phyloP scores from a whole-genome alignment of 1,284 basidiomycete species.

The Malassezia japonica region DNA sequence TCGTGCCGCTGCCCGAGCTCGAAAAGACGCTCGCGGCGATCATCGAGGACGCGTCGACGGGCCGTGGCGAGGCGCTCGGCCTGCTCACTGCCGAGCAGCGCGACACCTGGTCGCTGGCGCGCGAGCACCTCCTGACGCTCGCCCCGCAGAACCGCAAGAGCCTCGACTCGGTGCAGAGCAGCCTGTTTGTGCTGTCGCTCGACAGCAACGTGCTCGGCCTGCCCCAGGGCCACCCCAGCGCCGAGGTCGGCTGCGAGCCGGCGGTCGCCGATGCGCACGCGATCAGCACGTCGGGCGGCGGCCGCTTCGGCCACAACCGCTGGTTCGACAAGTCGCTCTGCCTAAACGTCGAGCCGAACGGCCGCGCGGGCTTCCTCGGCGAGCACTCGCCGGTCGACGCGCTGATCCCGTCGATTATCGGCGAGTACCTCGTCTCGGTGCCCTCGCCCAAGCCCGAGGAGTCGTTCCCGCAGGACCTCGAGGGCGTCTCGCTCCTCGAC shows the following conservation, averaged over 20 bases:
- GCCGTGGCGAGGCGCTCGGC: conserved; percentile 57
- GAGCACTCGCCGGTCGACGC: conserved; percentile 91
- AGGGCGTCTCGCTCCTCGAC: conserved; percentile 22
- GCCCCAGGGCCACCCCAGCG: conserved; percentile 46
- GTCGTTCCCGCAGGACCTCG: conserved; percentile 20
- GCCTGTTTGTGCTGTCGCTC: conserved; percentile 64
- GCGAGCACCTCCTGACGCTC: conserved; percentile 61
- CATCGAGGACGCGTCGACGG: conserved; percentile 60
- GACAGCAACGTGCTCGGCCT: conserved; percentile 51
- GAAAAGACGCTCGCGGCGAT: conserved; percentile 61
- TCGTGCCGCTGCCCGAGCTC: conserved; percentile 56
- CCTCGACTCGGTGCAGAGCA: conserved; percentile 60
- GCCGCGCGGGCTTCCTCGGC: conserved; percentile 74
- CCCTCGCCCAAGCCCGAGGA: conserved; percentile 27
- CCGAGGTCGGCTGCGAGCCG: conserved; percentile 49
- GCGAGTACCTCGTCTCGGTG: conserved; percentile 69
- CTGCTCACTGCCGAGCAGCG: conserved; percentile 70
- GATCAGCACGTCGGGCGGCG: conserved; percentile 62
- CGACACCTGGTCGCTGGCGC: conserved; percentile 72
- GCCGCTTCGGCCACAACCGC: conserved; percentile 65
- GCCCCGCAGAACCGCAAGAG: conserved; percentile 59
- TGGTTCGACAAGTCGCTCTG: conserved; percentile 88
- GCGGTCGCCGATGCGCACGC: conserved; percentile 67
- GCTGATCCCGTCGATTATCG: conserved; percentile 78
- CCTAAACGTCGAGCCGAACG: conserved; percentile 73